These are phyloP conservation scores for Lentinula aciculospora DNA, from an alignment of 768 basidiomycete species.

Conservation along the genomic window DNA sequence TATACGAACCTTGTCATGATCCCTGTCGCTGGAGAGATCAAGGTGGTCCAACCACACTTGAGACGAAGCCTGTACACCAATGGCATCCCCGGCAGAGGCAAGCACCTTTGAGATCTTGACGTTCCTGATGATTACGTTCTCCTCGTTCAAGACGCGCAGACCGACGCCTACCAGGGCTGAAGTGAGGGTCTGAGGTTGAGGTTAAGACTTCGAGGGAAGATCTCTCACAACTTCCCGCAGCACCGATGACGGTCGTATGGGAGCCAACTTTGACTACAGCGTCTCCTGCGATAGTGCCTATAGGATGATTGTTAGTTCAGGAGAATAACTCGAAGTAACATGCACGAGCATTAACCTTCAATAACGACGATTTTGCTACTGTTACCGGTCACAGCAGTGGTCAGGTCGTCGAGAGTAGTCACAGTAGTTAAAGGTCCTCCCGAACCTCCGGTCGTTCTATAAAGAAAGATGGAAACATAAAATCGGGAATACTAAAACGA, in stretches of 20 bases:
- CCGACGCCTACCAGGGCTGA: conserved; percentile 40
- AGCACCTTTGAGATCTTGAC: conserved; percentile 44
- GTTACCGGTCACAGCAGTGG: conserved; percentile 33
- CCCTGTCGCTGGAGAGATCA: conserved; percentile 38
- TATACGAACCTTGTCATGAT: conserved; percentile 33
- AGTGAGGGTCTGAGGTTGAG: neutral
- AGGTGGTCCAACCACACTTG: conserved; percentile 43
- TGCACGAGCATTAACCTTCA: conserved; percentile 21
- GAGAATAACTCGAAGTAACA: no score
- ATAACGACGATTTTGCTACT: conserved; percentile 39
- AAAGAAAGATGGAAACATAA: neutral
- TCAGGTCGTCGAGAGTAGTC: conserved; percentile 33
- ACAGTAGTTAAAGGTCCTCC: conserved; percentile 40
- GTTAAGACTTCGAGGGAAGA: neutral
- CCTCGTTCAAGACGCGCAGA: conserved; percentile 34
- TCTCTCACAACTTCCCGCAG: conserved; percentile 29
- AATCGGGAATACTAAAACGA: neutral
- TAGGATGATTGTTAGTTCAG: neutral
- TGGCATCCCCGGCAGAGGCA: conserved; percentile 37
- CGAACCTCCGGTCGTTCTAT: conserved; percentile 37
- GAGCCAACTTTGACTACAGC: conserved; percentile 35
- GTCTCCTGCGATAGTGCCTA: conserved; percentile 40
- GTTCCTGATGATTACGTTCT: conserved; percentile 45
- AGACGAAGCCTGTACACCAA: conserved; percentile 33
- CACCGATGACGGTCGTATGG: conserved; percentile 39